Base-by-base conservation (phyloP, 805 yeast species). In the Ogataea minuta region DNA sequence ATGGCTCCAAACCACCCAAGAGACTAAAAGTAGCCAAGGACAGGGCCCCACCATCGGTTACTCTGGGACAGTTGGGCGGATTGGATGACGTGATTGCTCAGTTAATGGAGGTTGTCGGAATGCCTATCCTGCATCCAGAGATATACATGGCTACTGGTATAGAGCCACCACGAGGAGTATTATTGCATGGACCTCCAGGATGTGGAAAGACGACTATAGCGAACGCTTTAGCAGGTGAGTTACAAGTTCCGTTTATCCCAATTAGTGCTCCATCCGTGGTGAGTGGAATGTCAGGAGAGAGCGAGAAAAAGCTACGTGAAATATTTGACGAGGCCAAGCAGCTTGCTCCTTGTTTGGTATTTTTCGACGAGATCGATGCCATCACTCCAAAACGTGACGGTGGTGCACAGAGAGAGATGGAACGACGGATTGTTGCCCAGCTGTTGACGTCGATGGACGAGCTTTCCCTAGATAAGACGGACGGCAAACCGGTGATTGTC, bases 241-340 rank as follows among this genome's bases (percentile, higher is more conserved):
- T 93, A 23, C 84, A 88, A 50, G 96, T 93, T 0, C 96, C 98
- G 0, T 93, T 93, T 57, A 78, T 93, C 12, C 82, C 84, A 31
- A 73, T 93, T 1, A 84, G 95, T 19, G 98, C 99, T 0, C 99
- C 99, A 1, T 83, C 95, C 2, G 87, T 93, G 7, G 98, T 93
- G 0, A 86, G 96, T 45, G 99, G 99, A 4, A 93, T 93, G 98
- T 87, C 96, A n/a, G 99, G 99, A 29, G 99, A 93, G 61, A 80
- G 91, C 47, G 99, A 93, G 61, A 93, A 93, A 68, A 90, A 91
- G 57, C 71, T 93, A 15, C 72, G 99, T 46, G 98, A 93, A 43
- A 69, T 91, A 26, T 91, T 91, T 56, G 96, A 89, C 26, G 98
- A 93, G 57, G 99, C 99, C 3, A 83, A 81, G 54, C 53, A 74